Conservation (phyloP, 345 rosid species). For the Toxicodendron radicans region DNA sequence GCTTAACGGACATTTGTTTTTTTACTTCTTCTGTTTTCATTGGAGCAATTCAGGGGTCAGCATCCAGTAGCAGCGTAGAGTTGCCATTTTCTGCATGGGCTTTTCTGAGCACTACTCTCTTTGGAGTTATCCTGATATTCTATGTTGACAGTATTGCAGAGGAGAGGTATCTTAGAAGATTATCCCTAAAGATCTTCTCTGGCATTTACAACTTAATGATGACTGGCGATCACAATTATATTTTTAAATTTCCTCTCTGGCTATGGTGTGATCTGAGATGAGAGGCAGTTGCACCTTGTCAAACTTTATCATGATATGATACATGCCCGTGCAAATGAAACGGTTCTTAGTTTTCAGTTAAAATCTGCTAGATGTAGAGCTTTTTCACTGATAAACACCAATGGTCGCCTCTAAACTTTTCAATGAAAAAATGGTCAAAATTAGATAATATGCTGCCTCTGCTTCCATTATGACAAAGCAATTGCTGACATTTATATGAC, state of each 20-base stretch:
- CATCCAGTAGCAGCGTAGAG: constrained; percentile 43
- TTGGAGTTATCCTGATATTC: constrained; percentile 84
- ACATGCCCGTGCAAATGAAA: not conserved
- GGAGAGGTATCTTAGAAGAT: constrained; percentile 64
- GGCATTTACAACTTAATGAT: constrained; percentile 8
- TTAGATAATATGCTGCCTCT: no score
- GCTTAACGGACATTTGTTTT: constrained; percentile 18
- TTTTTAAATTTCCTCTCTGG: not conserved
- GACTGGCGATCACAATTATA: not conserved
- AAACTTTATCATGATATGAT: not conserved
- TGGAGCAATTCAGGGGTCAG: constrained; percentile 66
- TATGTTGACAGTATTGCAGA: constrained; percentile 87
- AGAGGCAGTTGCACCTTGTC: not conserved
- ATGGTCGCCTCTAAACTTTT: not conserved
- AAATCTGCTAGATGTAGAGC: not conserved
- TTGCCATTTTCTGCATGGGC: constrained; percentile 94
- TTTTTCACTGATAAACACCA: not conserved
- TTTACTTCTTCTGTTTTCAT: constrained; percentile 15
- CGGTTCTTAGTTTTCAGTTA: no score
- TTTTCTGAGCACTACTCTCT: constrained; percentile 70
- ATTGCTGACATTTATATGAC: no score
- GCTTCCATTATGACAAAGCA: no score
- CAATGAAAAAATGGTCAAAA: not conserved
- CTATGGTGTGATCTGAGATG: not conserved
- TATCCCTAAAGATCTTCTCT: constrained; percentile 3